Base-by-base conservation (phyloP, 345 rosid species). In the Camelina hispida region DNA sequence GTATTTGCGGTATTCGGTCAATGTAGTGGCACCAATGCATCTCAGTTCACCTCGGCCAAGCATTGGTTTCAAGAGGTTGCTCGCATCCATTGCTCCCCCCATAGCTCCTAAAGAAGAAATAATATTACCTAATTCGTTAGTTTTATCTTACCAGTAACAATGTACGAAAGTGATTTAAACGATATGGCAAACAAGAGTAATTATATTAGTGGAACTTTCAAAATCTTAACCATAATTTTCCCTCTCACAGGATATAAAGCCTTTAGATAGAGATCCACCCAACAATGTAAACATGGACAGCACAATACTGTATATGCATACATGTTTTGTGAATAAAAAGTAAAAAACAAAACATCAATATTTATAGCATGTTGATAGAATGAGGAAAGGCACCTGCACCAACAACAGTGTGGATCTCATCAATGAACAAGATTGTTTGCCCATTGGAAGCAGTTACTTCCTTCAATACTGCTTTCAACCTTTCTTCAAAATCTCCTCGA, bases 401-500 rank as follows among this genome's bases (percentile, higher is more conserved):
- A 32, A 92, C 89, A 72, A 95, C 93, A 22, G 93, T 92, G 75
- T 84, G 99, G 54, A 95, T 90, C 84, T 95, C 99, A 71, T 95
- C 97, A 74, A 95, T 88, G 79, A 92, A 87, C 69, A 95, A 82
- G 61, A 92, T 88, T 50, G 84, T 89, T 80, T 92, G 93, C 62
- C 98, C 99, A 79, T 89, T 95, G 53, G 98, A 88, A 62, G 91
- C 84, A 35, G 94, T 82, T 67, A 92, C 97, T 83, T 92, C 99
- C 87, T 92, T 92, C 71, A 92, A 63, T 66, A 90, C 94, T 71
- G 97, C 94, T 86, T 91, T 94, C 79, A 94, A 80, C 75, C 93
- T 80, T 82, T 88, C 89, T 78, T 90, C 96, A 79, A 94, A 94
- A 46, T 92, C 98, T 60, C 89, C 93, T 62, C 89, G 87, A 77